Conservation (phyloP, 192 early-diverging fungal genomes). For the Obelidium mucronatum region DNA sequence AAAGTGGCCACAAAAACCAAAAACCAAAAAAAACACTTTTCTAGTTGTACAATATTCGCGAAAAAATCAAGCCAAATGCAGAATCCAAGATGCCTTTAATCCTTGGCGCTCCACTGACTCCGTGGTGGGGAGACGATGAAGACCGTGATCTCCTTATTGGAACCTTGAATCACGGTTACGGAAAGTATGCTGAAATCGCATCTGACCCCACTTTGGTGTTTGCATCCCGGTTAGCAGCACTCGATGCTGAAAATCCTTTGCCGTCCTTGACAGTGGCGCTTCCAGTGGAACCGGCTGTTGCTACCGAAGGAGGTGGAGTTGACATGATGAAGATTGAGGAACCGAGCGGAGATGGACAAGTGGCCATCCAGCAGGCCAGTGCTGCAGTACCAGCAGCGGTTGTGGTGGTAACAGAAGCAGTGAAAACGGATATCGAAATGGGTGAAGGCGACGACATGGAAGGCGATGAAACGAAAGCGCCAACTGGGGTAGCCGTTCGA, state of each 20-base stretch:
- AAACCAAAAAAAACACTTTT: neutral
- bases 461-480: conserved; percentile 31
- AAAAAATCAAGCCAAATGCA: conserved; percentile 71
- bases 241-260: conserved; percentile 19
- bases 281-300: neutral
- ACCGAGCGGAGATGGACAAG: neutral
- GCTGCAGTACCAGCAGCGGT: neutral
- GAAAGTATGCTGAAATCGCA: conserved; percentile 59
- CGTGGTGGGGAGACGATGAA: conserved; percentile 78
- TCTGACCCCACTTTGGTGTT: conserved; percentile 57
- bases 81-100: conserved; percentile 74
- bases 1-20: neutral
- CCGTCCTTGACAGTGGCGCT: conserved; percentile 8
- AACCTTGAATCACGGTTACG: conserved; percentile 82
- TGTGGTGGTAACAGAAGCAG: conserved; percentile 28
- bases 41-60: conserved; percentile 72
- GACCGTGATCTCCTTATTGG: conserved; percentile 83
- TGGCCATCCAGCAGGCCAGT: neutral
- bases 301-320: neutral
- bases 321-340: neutral
- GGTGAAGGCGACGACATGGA: conserved; percentile 31
- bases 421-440: conserved; percentile 35
- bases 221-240: conserved; percentile 2
- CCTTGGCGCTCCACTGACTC: conserved; percentile 57
- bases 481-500: conserved; percentile 10